A percentile compares a stretch with the other conserved stretches of the same genome.
These are phyloP conservation scores for Alternaria triticina DNA, from an alignment of 2,329 filamentous ascomycete genomes.

Conservation along the genomic window DNA sequence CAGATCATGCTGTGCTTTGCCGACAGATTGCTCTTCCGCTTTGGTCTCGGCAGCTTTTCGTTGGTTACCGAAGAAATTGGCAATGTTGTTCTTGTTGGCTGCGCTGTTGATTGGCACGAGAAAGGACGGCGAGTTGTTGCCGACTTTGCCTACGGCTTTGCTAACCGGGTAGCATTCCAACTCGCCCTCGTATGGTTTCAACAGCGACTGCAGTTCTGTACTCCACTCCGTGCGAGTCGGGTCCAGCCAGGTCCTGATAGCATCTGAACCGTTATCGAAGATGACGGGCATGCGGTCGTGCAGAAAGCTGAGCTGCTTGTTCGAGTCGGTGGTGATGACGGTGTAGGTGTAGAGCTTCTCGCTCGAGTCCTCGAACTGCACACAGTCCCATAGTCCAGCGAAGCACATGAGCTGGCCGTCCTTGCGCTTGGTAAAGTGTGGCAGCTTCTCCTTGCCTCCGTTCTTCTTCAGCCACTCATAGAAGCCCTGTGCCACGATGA, in stretches of 20 bases:
- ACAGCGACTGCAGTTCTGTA: slow-evolving; percentile 74
- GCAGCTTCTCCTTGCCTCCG: slow-evolving; percentile 77
- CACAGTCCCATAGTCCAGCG: slow-evolving; percentile 90
- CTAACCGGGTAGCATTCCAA: slow-evolving; percentile 86
- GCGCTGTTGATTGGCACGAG: slow-evolving; percentile 82
- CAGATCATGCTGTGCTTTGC: slow-evolving; percentile 28
- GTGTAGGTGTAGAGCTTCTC: slow-evolving; percentile 87
- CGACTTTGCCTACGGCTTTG: slow-evolving; percentile 91
- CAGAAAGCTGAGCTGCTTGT: slow-evolving; percentile 80
- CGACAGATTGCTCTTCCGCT: slow-evolving; percentile 4
- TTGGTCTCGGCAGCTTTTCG: slow-evolving; percentile 43
- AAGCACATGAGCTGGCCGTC: slow-evolving; percentile 87
- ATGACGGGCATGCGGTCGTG: slow-evolving; percentile 98
- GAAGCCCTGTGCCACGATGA: slow-evolving; percentile 89
- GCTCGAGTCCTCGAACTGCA: slow-evolving; percentile 73
- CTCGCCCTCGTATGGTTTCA: slow-evolving; percentile 80
- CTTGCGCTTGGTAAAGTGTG: slow-evolving; percentile 81
- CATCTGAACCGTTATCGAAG: slow-evolving; percentile 75
- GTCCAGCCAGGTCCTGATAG: slow-evolving; percentile 78
- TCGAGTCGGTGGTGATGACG: slow-evolving; percentile 89
- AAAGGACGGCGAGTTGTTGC: slow-evolving; percentile 85
- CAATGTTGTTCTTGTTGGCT: slow-evolving; percentile 91
- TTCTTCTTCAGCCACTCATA: slow-evolving; percentile 93
- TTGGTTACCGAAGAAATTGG: slow-evolving; percentile 83
- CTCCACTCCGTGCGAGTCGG: slow-evolving; percentile 75